Evolutionary conservation across 768 basidiomycete species (phyloP), one percentile per base, ranked within the genome.

Genomic region (Mycena venus): DNA sequence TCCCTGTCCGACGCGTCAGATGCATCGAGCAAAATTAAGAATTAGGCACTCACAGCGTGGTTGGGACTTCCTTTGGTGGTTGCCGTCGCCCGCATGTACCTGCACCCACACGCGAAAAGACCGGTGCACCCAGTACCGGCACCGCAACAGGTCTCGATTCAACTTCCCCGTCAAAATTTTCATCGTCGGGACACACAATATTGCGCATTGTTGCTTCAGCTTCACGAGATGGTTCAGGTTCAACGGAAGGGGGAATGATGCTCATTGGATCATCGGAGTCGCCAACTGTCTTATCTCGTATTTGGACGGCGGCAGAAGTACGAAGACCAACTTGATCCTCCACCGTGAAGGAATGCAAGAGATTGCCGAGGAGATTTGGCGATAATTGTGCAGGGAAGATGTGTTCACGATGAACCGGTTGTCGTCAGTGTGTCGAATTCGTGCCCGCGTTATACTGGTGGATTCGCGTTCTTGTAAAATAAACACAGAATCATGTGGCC

Each of bases 381-480:
- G 44, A 38, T 78, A 77, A 31, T 79, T 79, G 44, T 78, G 79
- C 23, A 79, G 69, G 5, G 75, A 72, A 32, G 70, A 36, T 4
- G 49, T 73, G 65, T 79, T 79, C 27, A 78, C 58, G 32, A 78
- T 38, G 42, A 72, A 79, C 8, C 68, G 69, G 2, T 9, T 9
- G 12, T 71, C 69, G n/a, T 53, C 47, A 2, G 68, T 32, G 49
- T 79, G 79, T 5, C 19, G 17, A 19, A 75, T 40, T 7, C 73
- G 25, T 6, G 60, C 36, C 14, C 59, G 53, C 10, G 66, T 75
- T 55, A 42, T 31, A 2, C 25, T 44, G 2, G 76, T 75, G 27
- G n/a, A 23, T 17, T 58, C 60, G 23, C 66, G 66, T 62, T 78
- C 77, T 58, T 78, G 75, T 17, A 55, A 29, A 21, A 68, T 14